Evolutionary conservation across 1,139 yeast genomes (phyloP).

Genomic region (Kodamaea suecica): DNA sequence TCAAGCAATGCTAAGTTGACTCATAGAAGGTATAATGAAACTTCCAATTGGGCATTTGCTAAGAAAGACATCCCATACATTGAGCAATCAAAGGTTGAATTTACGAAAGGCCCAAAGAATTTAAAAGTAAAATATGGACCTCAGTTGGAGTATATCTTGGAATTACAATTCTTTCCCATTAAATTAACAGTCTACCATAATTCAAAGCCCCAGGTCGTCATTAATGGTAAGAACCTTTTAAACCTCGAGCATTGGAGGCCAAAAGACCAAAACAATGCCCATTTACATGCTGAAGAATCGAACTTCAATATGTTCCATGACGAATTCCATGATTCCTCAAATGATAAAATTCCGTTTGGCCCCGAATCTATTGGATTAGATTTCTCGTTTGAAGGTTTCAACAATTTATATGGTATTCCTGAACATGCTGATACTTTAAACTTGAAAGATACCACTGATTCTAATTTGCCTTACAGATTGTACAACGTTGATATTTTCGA

Average conservation of each 20-base stretch:
- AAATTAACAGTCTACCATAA: constrained; percentile 47
- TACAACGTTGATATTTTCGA: constrained; percentile 94
- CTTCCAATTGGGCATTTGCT: constrained; percentile 58
- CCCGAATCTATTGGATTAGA: constrained; percentile 90
- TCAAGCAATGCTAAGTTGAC: constrained; percentile 23
- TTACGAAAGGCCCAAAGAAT: constrained; percentile 18
- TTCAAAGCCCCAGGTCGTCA: constrained; percentile 45
- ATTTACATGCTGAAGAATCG: constrained; percentile 54
- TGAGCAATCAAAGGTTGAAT: constrained; percentile 8
- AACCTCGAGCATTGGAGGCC: constrained; percentile 79
- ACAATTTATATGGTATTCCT: constrained; percentile 84
- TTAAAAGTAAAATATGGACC: constrained; percentile 42
- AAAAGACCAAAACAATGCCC: constrained; percentile 28
- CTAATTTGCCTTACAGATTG: constrained; percentile 70
- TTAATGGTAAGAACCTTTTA: constrained; percentile 68
- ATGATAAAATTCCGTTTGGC: constrained; percentile 70
- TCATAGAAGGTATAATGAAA: constrained; percentile 55
- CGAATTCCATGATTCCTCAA: constrained; percentile 54
- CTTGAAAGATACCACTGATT: constrained; percentile 60
- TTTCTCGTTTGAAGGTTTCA: constrained; percentile 57
- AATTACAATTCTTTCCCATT: constrained; percentile 49
- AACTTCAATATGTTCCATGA: constrained; percentile 59
- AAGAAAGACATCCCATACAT: constrained; percentile 8
- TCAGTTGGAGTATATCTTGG: constrained; percentile 31
- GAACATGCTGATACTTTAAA: constrained; percentile 87